These are phyloP conservation scores for Akanthomyces lecanii DNA, from an alignment of 2,329 filamentous ascomycete genomes.

Conservation along the genomic window DNA sequence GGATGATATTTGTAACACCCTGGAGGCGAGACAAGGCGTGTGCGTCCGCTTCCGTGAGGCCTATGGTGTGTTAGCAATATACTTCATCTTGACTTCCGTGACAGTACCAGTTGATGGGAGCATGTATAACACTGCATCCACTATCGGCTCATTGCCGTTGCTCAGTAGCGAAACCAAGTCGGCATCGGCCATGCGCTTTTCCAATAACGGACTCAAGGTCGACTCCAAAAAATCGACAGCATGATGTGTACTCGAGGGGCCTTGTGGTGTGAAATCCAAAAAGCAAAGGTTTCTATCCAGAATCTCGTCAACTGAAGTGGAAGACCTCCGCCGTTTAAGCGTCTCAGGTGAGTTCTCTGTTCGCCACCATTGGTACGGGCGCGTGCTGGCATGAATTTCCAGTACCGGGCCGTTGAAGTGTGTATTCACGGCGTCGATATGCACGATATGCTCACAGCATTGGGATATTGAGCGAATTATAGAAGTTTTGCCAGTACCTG, in stretches of 20 bases:
- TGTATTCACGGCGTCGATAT: slow-evolving; percentile 66
- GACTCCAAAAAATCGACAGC: slow-evolving; percentile 67
- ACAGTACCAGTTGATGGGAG: slow-evolving; percentile 61
- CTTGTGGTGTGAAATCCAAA: slow-evolving; percentile 52
- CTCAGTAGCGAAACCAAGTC: slow-evolving; percentile 76
- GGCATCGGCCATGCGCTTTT: slow-evolving; percentile 59
- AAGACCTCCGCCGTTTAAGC: slow-evolving; percentile 61
- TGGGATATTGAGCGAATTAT: slow-evolving; percentile 86
- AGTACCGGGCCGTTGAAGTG: slow-evolving; percentile 38
- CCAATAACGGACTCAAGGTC: slow-evolving; percentile 28
- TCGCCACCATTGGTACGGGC: slow-evolving; percentile 87
- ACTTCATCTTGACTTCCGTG: neutral
- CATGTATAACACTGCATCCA: slow-evolving; percentile 83
- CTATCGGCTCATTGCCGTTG: slow-evolving; percentile 74
- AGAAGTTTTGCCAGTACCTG: slow-evolving; percentile 83
- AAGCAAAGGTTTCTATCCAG: slow-evolving; percentile 93
- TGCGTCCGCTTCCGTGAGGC: slow-evolving; percentile 49
- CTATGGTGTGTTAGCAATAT: slow-evolving; percentile 24
- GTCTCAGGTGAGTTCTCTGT: slow-evolving; percentile 61
- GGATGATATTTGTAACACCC: slow-evolving; percentile 76
- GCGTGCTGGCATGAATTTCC: slow-evolving; percentile 75
- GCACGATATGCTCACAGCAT: slow-evolving; percentile 84
- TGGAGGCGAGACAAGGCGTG: slow-evolving; percentile 68
- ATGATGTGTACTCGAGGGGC: slow-evolving; percentile 46
- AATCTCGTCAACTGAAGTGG: slow-evolving; percentile 58